phyloP scores from a whole-genome alignment of 306 rosid genomes.

The Hylodesmum podocarpum region DNA sequence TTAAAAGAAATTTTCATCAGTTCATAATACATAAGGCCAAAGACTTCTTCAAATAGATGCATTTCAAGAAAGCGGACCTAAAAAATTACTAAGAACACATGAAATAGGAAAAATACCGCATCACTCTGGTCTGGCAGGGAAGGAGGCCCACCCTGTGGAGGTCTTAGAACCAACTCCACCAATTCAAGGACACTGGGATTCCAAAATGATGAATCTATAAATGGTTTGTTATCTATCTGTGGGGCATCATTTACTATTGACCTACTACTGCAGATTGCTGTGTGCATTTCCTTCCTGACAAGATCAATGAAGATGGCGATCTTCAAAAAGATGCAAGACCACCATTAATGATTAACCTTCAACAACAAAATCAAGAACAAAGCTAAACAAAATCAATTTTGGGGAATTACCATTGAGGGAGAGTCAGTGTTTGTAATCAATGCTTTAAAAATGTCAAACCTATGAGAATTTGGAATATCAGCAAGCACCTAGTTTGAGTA shows the following conservation, averaged over 20 bases:
- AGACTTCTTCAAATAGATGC: constrained; percentile 21
- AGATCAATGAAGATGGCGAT: constrained; percentile 79
- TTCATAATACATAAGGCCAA: background rate
- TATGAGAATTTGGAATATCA: constrained; percentile 65
- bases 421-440: constrained; percentile 70
- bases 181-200: constrained; percentile 60
- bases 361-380: background rate
- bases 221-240: constrained; percentile 17
- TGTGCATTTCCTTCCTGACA: constrained; percentile 64
- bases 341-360: constrained; percentile 26
- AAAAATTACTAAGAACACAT: background rate
- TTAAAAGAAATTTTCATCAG: background rate
- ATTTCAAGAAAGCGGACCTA: constrained; percentile 1
- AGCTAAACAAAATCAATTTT: constrained; percentile 15
- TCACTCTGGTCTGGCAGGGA: constrained; percentile 79
- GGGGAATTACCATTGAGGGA: constrained; percentile 73
- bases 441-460: constrained; percentile 67
- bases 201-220: constrained; percentile 48
- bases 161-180: constrained; percentile 70
- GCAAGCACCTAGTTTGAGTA: constrained; percentile 62
- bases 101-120: constrained; percentile 55
- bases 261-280: constrained; percentile 43
- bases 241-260: constrained; percentile 31
- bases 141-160: constrained; percentile 91
- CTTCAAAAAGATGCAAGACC: constrained; percentile 42